A percentile compares a stretch with the other conserved stretches of the same genome.
These are phyloP conservation scores for Parsonsia alboflavescens DNA, from an alignment of 257 asterid species.

Conservation along the genomic window DNA sequence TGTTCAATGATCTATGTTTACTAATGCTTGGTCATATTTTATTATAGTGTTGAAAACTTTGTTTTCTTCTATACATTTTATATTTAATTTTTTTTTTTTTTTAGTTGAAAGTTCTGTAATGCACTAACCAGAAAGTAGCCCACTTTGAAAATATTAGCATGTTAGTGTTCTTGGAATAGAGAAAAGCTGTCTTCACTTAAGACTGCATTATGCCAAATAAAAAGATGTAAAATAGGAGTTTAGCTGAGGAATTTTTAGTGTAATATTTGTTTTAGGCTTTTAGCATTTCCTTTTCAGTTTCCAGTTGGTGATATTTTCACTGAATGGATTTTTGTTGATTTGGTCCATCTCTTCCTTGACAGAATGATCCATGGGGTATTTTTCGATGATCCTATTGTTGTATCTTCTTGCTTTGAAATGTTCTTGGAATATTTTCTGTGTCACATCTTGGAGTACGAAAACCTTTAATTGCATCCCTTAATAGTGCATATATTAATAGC, in stretches of 20 bases:
- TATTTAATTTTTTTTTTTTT: neutral
- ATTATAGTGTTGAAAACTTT: neutral
- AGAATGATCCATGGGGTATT: neutral
- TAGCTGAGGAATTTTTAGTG: neutral
- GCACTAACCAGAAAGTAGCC: neutral
- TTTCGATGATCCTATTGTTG: neutral
- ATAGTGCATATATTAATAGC: neutral
- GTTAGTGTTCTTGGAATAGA: neutral
- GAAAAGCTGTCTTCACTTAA: neutral
- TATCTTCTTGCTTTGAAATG: neutral
- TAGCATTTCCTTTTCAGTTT: neutral
- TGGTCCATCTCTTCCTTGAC: neutral
- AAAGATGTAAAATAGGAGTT: neutral
- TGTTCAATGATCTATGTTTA: neutral
- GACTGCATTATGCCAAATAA: neutral
- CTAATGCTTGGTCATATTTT: neutral
- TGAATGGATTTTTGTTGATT: constrained; percentile 1
- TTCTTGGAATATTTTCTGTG: too few species aligned
- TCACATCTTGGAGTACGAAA: neutral
- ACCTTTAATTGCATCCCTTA: too few species aligned
- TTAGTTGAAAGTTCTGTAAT: neutral
- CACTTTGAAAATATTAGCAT: neutral
- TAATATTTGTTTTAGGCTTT: neutral
- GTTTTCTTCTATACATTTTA: neutral
- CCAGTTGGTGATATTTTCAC: neutral